Evolutionary conservation across 306 rosid species (phyloP), one percentile per base, ranked within the genome.

Genomic region (Quercus dentata): DNA sequence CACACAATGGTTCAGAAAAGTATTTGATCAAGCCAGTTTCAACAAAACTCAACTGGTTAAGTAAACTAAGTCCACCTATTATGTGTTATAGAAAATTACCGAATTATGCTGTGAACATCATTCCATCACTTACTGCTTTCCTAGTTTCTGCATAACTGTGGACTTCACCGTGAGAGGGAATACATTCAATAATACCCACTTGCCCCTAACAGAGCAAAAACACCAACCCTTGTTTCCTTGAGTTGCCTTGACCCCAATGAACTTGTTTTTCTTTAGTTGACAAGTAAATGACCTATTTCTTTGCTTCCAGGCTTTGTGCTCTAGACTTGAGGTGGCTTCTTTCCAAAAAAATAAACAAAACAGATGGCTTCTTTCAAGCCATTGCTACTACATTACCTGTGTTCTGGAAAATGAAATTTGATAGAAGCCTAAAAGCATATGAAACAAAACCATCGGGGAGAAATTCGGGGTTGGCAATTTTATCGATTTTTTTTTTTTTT

Each of bases 301-400:
- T 79, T 79, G 86, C 83, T 83, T 79, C 14, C 19, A 71, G 72
- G 75, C 51, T 79, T 69, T 35, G 25, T 70, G 73, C 51, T 54
- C 38, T 1, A 1, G 2, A 44, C 20, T 67, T 56, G 62, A 18
- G 27, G 72, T 5, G 31, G 46, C 56, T 64, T 55, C 70, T 71
- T 62, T 56, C 65, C 41, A 35, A 35, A 35, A 5, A 33, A 35
- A 35, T 0, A 35, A 35, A 35, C 41, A 5, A 5, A 35, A 35
- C 41, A 23, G 27, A 72, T 5, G 23, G 46, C 56, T 64, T 41
- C 70, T 61, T 62, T 56, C 65, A 33, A 70, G 14, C 33, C 75
- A 17, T 31, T 23, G 27, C n/a, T 62, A 62, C 35, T 62, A 30
- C 38, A 27, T 23, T 30, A 27, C 68, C 31, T 44, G 51, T 44